Evolutionary conservation across 306 rosid species (phyloP), one percentile per base, ranked within the genome.

Genomic region (Cucumis melo): DNA sequence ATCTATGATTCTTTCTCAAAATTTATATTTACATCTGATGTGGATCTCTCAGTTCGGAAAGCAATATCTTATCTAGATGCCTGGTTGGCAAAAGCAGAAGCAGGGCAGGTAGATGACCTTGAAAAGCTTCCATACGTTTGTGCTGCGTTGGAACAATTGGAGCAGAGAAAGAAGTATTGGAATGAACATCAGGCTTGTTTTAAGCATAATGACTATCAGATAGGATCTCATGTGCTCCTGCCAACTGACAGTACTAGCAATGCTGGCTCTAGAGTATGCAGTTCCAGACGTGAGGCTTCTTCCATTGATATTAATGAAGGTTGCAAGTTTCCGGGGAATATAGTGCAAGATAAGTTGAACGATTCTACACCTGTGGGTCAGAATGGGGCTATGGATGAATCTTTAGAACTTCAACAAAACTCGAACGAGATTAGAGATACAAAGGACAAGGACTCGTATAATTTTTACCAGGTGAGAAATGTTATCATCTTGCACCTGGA

Each of bases 121-220:
- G 98, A 90, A 89, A 91, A 85, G 89, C 96, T 94, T 82, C 97
- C 97, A 7, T 94, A 90, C 82, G 97, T 91, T 76, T 91, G 91
- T 89, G 98, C 91, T 84, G 95, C 96, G 79, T 84, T 91, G 91
- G 89, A 91, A 80, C 97, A 90, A 58, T 79, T 94, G 79, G 84
- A 94, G 84, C 92, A 87, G 85, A 88, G 97, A 85, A 94, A 88
- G 84, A 90, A 85, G 80, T 84, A 90, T 84, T 94, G 96, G 97
- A 86, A 86, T 38, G 95, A 87, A 24, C 98, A 79, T 50, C 80
- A 65, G 79, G 84, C 84, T 65, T 79, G 27, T 56, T 59, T 74
- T 60, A 78, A 73, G 81, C 73, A 42, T 51, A 17, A 50, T 62
- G 88, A 86, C 81, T n/a, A 16, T 72, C 80, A 64, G 77, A 60